Base-by-base conservation (phyloP, 23 red algal species). In the Gracilaria caudata region DNA sequence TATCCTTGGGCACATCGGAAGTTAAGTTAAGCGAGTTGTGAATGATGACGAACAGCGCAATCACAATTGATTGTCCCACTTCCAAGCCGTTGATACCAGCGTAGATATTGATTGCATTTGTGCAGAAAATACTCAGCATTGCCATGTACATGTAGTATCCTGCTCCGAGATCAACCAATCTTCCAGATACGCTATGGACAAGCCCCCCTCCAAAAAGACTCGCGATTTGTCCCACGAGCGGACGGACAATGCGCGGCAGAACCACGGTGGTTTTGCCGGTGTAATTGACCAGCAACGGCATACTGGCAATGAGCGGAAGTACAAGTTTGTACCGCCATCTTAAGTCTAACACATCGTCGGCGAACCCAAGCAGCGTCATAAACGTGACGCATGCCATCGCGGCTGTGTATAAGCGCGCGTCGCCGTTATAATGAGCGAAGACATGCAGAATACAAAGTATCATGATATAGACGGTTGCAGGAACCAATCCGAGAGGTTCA, bases 41-140 rank as follows among this genome's bases (percentile, higher is more conserved):
- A 44, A 95, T 58, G 20, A 90, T 79, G 26, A 99, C 92, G 53
- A 91, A 90, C 35, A 79, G 59, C 0, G 73, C 93, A 77, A 99
- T 99, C 21, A 99, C 87, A 58, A 94, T 53, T 28, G 86, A 86
- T 73, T 99, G 97, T 23, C 97, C 97, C 29, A 90, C 97, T 82
- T 99, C 97, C 17, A 99, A 77, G 8, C 97, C 97, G 78, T 99
- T 99, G 73, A 99, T 95, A 40, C 97, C 97, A 17, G 97, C 97
- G 64, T 99, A 94, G 33, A 99, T 99, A 54, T 99, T 99, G 72
- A 99, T 99, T 34, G 97, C 97, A 60, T 99, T 99, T 24, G 97
- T 95, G 86, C 97, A 99, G 60, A 99, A 99, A 8, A 99, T 92
- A 45, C 93, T 92, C 12, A 99, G 66, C 84, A 99, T 77, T 2